Percentiles rank a stretch among this genome's conserved stretches.
Evolutionary conservation across 176 grass and related monocot genomes (phyloP).

Genomic region (Cenchrus purpureus): DNA sequence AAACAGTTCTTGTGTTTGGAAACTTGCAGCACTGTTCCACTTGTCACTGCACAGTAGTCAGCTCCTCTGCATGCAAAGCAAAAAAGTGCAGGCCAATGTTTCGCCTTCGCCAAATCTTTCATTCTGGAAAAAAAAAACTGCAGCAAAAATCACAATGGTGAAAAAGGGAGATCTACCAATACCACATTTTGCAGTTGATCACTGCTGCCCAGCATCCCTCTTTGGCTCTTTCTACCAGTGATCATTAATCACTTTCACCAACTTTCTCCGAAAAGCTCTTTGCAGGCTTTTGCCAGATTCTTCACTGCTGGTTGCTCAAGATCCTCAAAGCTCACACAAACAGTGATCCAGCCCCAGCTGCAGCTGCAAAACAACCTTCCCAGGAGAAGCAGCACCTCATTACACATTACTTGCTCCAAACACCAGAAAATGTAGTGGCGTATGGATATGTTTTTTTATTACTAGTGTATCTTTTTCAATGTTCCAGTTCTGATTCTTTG

Average conservation of each 20-base stretch:
- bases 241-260: slow-evolving; percentile 8
- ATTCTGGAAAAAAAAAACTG: not conserved
- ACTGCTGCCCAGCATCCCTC: not conserved
- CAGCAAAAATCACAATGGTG: not conserved
- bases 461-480: not conserved
- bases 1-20: not conserved
- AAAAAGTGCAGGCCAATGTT: too few species aligned
- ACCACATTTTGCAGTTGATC: not conserved
- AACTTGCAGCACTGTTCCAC: not conserved
- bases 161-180: not conserved
- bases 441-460: not conserved
- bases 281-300: not conserved
- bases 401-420: not conserved
- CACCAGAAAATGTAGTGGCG: slow-evolving; percentile 22
- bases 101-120: too few species aligned
- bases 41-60: slow-evolving; percentile 1
- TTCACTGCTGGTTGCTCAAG: not conserved
- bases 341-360: not conserved
- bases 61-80: not conserved
- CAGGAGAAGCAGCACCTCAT: too few species aligned
- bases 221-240: not conserved
- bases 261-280: slow-evolving; percentile 12
- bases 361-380: too few species aligned
- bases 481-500: not conserved
- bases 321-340: not conserved